phyloP scores from a whole-genome alignment of 1,284 basidiomycete genomes.

The Apiotrichum mycotoxinovorans region DNA sequence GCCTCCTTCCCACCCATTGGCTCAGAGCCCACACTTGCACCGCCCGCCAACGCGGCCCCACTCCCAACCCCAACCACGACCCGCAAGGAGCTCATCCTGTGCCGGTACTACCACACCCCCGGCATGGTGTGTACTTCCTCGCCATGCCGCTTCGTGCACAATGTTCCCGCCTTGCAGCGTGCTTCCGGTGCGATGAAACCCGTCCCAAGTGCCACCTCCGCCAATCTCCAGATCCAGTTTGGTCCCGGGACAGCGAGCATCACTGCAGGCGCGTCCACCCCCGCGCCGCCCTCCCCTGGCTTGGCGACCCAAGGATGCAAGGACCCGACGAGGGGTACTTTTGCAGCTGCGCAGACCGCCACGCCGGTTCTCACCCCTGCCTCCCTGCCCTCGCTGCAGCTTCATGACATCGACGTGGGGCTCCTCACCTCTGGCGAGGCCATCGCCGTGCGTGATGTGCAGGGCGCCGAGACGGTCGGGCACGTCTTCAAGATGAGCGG shows the following conservation, averaged over 20 bases:
- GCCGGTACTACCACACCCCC: slow-evolving; percentile 49
- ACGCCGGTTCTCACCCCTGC: slow-evolving; percentile 8
- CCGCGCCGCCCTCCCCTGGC: background rate
- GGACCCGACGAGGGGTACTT: slow-evolving; percentile 40
- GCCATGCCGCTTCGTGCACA: slow-evolving; percentile 51
- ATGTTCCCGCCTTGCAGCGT: slow-evolving; percentile 20
- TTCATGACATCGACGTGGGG: slow-evolving; percentile 9
- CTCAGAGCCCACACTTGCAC: background rate
- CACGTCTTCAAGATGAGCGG: slow-evolving; percentile 47
- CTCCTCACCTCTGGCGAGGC: slow-evolving; percentile 17
- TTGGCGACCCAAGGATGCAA: background rate
- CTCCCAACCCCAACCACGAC: background rate
- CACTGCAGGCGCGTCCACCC: background rate
- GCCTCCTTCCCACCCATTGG: background rate
- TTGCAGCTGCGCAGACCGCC: slow-evolving; percentile 29
- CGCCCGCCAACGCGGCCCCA: background rate
- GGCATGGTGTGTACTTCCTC: slow-evolving; percentile 48
- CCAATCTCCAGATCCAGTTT: background rate
- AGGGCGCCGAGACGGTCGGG: slow-evolving; percentile 38
- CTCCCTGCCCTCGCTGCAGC: slow-evolving; percentile 4
- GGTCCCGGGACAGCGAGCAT: background rate
- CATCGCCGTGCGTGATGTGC: slow-evolving; percentile 26
- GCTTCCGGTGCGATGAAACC: background rate
- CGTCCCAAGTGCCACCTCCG: background rate
- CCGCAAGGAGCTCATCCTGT: slow-evolving; percentile 43